Conservation (phyloP, 441 rosid species). For the Pelargonium cotyledonis region DNA sequence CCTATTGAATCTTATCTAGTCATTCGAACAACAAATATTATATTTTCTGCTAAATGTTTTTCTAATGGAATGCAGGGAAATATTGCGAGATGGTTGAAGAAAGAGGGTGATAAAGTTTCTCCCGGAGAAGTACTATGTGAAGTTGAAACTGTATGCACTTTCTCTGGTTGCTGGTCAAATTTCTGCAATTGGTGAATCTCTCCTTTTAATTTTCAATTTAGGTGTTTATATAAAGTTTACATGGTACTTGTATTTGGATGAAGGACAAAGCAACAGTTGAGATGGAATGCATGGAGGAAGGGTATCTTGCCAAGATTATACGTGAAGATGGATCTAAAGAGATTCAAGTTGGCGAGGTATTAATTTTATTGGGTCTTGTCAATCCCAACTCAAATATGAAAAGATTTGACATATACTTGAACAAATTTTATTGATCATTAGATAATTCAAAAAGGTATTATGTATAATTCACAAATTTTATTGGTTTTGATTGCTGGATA, state of each 20-base stretch:
- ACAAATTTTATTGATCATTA: neutral
- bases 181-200: conserved; percentile 10
- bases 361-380: conserved; percentile 14
- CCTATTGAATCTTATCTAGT: conserved; percentile 16
- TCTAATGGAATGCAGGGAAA: conserved; percentile 59
- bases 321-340: conserved; percentile 80
- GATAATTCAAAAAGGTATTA: neutral
- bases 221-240: conserved; percentile 14
- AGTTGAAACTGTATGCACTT: conserved; percentile 84
- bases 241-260: conserved; percentile 6
- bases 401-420: neutral
- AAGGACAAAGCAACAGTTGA: conserved; percentile 97
- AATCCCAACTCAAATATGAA: neutral
- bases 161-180: conserved; percentile 10
- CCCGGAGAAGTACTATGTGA: conserved; percentile 98
- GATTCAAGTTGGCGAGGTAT: conserved; percentile 94
- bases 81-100: conserved; percentile 94
- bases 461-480: too few relatives aligned
- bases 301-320: conserved; percentile 86
- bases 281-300: conserved; percentile 99
- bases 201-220: conserved; percentile 4
- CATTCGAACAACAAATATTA: conserved; percentile 5
- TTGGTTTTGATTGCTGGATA: too few relatives aligned
- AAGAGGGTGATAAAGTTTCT: conserved; percentile 86
- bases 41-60: conserved; percentile 15